These are phyloP conservation scores for Penicillium daleae DNA, from an alignment of 495 filamentous ascomycete species.

Conservation along the genomic window DNA sequence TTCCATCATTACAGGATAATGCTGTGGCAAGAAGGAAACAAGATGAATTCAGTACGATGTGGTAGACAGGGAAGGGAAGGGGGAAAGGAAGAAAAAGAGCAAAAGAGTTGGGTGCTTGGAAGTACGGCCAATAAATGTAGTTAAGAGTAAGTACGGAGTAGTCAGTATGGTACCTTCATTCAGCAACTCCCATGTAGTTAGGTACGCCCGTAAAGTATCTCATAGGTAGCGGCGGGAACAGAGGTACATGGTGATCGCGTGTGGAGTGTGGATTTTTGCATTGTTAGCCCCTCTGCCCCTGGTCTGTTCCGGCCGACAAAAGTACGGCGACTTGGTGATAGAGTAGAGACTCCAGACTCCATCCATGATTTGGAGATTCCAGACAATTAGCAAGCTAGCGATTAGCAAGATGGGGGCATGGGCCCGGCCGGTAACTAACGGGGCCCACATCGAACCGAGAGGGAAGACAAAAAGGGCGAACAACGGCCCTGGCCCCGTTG, in stretches of 20 bases:
- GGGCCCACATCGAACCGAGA: not conserved
- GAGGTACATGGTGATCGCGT: conserved; percentile 3
- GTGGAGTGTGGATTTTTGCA: not conserved
- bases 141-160: not conserved
- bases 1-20: not conserved
- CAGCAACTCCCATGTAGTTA: not conserved
- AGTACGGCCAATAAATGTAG: not conserved
- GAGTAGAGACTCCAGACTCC: not conserved
- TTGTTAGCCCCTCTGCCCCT: not conserved
- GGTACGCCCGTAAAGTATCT: not conserved
- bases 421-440: not conserved
- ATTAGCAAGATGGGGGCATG: not conserved
- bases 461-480: not conserved
- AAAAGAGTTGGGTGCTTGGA: not conserved
- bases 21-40: not conserved
- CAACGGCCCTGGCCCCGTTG: conserved; percentile 20
- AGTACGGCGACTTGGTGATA: too few relatives aligned
- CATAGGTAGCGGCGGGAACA: not conserved
- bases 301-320: not conserved
- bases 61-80: not conserved
- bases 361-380: not conserved
- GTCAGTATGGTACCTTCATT: not conserved
- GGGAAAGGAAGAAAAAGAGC: conserved; percentile 1
- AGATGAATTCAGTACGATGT: not conserved
- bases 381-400: too few relatives aligned